Evolutionary conservation across 257 asterid genomes (phyloP).

Genomic region (Solanum pennellii): DNA sequence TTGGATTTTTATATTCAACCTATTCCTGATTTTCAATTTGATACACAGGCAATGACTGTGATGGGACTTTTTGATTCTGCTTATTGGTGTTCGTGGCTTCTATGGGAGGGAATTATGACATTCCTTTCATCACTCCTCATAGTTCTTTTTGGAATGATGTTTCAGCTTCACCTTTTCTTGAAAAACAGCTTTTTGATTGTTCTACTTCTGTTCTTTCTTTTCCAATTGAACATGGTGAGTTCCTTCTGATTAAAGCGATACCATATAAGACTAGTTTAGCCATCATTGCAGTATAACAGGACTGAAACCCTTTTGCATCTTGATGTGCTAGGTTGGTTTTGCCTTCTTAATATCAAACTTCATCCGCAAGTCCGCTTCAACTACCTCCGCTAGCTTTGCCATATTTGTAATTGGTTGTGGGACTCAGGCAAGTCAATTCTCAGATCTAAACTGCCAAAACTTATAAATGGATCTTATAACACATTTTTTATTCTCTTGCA

Average conservation of each 20-base stretch:
- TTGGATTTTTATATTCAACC: neutral
- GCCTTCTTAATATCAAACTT: constrained; percentile 24
- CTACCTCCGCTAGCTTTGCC: constrained; percentile 20
- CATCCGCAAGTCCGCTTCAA: constrained; percentile 19
- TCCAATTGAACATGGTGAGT: constrained; percentile 24
- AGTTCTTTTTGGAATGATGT: constrained; percentile 21
- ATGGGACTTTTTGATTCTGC: constrained; percentile 41
- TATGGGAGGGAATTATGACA: constrained; percentile 25
- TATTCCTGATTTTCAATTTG: neutral
- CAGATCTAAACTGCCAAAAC: neutral
- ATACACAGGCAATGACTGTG: constrained; percentile 22
- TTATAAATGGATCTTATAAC: neutral
- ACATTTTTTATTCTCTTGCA: neutral
- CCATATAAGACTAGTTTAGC: neutral
- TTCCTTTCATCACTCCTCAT: constrained; percentile 20
- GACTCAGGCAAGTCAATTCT: constrained; percentile 15
- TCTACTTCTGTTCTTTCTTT: constrained; percentile 27
- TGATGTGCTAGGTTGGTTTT: constrained; percentile 16
- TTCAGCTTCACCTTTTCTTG: constrained; percentile 16
- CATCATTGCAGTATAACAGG: neutral
- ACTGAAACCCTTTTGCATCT: neutral
- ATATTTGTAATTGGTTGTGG: constrained; percentile 14
- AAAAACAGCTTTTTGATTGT: constrained; percentile 13
- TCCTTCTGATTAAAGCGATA: neutral
- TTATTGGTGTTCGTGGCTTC: constrained; percentile 34